phyloP scores from a whole-genome alignment of 805 yeast genomes.

The Maudiozyma saulgeensis region DNA sequence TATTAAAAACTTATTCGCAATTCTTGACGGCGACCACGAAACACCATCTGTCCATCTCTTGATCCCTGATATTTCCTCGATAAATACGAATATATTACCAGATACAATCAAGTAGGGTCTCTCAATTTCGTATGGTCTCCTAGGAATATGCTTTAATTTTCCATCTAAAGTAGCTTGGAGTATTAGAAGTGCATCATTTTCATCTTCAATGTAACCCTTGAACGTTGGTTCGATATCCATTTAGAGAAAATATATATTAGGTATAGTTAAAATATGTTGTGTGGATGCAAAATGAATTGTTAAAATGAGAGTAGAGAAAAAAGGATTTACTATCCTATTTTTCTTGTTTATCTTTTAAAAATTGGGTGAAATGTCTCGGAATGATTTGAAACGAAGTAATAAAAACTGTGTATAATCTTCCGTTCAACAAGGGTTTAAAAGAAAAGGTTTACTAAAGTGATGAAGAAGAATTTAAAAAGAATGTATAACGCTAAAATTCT shows the following conservation, averaged over 20 bases:
- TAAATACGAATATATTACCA: slow-evolving; percentile 77
- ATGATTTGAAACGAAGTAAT: too few species aligned
- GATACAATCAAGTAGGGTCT: slow-evolving; percentile 54
- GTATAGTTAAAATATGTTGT: not conserved
- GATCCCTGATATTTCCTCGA: slow-evolving; percentile 73
- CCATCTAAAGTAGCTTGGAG: slow-evolving; percentile 71
- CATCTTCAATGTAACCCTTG: slow-evolving; percentile 68
- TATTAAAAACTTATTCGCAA: slow-evolving; percentile 73
- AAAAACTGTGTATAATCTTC: too few species aligned
- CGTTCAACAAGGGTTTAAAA: too few species aligned
- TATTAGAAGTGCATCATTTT: slow-evolving; percentile 72
- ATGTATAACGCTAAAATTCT: too few species aligned
- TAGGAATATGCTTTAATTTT: slow-evolving; percentile 48
- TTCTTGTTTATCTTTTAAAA: too few species aligned
- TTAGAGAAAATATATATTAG: not conserved
- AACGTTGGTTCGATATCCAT: slow-evolving; percentile 46
- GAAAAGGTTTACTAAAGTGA: too few species aligned
- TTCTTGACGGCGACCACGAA: slow-evolving; percentile 86
- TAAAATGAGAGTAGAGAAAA: not conserved
- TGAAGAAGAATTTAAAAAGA: too few species aligned
- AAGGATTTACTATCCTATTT: too few species aligned
- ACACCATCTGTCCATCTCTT: slow-evolving; percentile 97
- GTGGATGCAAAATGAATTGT: not conserved
- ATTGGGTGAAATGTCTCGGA: too few species aligned
- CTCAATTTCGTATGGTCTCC: slow-evolving; percentile 80